Conservation (phyloP, 202 grass and related monocot species). For the Setaria viridis region DNA sequence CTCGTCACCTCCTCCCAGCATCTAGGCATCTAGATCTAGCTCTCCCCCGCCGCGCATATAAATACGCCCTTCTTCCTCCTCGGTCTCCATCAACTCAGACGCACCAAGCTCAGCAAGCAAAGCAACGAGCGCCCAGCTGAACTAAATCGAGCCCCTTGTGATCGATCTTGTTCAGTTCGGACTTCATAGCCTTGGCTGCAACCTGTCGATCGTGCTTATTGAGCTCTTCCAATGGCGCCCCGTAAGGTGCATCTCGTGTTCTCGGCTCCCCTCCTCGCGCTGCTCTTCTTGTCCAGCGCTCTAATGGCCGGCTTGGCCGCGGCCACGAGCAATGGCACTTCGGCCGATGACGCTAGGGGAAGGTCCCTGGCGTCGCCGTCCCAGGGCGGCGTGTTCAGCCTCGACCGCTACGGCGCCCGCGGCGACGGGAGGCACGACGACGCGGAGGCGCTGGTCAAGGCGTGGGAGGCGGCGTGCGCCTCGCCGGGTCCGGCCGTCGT, state of each 20-base stretch:
- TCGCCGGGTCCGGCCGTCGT: slow-evolving; percentile 55
- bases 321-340: not conserved
- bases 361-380: not conserved
- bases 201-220: no score
- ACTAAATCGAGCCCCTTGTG: no score
- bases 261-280: not conserved
- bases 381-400: slow-evolving; percentile 43
- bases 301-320: not conserved
- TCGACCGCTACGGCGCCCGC: slow-evolving; percentile 60
- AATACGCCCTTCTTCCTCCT: no score
- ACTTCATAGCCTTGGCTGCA: no score
- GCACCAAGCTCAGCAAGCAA: no score
- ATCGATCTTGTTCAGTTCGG: no score
- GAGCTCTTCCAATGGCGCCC: not conserved
- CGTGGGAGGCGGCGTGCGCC: slow-evolving; percentile 64
- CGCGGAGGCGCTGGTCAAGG: slow-evolving; percentile 54
- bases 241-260: not conserved
- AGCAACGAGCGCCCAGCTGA: no score
- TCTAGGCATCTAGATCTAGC: no score
- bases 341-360: not conserved
- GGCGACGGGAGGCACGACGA: slow-evolving; percentile 71
- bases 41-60: no score
- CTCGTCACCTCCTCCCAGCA: no score
- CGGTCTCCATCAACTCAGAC: no score
- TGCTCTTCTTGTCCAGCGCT: not conserved